phyloP scores from a whole-genome alignment of 1,284 basidiomycete species.

The Microbotryomycetes sp. region DNA sequence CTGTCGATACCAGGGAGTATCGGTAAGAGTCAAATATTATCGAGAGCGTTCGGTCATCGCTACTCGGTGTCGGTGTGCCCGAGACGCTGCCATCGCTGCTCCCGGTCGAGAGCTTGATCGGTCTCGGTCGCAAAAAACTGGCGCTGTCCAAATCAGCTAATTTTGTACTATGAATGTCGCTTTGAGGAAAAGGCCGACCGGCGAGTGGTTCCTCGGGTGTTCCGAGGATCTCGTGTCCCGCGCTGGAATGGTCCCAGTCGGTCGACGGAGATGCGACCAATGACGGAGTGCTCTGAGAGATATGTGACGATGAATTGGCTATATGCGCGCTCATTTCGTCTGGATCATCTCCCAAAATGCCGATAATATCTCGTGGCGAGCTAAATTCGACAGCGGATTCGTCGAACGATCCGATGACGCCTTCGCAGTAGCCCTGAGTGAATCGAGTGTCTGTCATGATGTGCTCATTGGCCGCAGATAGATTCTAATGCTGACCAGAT shows the following conservation, averaged over 20 bases:
- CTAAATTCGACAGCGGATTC: constrained; percentile 62
- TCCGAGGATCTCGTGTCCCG: neutral
- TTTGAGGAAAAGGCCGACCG: too few relatives aligned
- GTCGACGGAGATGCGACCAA: neutral
- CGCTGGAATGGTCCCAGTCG: neutral
- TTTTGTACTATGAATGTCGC: neutral
- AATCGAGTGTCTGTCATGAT: too few relatives aligned
- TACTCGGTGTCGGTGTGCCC: neutral
- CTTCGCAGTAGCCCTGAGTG: constrained; percentile 73
- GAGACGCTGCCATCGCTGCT: neutral
- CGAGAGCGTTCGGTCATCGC: neutral
- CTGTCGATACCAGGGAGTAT: neutral
- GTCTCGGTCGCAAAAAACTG: neutral
- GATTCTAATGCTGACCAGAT: too few relatives aligned
- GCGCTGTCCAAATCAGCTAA: neutral
- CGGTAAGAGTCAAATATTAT: neutral
- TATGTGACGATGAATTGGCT: neutral
- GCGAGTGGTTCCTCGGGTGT: neutral
- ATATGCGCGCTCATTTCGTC: neutral
- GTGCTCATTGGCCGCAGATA: too few relatives aligned
- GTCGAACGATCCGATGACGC: constrained; percentile 75
- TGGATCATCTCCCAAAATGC: too few relatives aligned
- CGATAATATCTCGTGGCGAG: neutral
- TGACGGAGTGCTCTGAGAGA: neutral
- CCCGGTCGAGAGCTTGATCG: neutral